Evolutionary conservation across 2,329 filamentous ascomycete genomes (phyloP).

Genomic region (Phialocephala sp.): DNA sequence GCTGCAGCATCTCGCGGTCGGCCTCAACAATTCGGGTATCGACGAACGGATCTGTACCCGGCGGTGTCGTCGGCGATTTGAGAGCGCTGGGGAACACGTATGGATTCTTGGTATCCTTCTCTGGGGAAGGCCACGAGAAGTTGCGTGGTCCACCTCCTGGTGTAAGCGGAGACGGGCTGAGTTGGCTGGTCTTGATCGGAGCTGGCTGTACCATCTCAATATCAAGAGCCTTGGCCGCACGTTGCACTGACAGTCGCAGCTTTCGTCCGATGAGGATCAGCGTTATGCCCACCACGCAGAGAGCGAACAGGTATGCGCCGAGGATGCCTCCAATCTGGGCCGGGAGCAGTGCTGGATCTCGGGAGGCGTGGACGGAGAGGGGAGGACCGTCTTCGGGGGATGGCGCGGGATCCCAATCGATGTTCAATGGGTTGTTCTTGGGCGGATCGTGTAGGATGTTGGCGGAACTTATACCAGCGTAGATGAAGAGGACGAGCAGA

Average conservation of each 20-base stretch:
- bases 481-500: slow-evolving; percentile 27
- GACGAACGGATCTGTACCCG: slow-evolving; percentile 67
- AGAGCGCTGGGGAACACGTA: slow-evolving; percentile 54
- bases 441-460: slow-evolving; percentile 31
- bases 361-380: slow-evolving; percentile 61
- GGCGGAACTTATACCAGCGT: slow-evolving; percentile 31
- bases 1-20: slow-evolving; percentile 76
- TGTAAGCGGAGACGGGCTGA: slow-evolving; percentile 18
- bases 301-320: slow-evolving; percentile 79
- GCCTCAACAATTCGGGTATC: slow-evolving; percentile 77
- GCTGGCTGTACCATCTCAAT: slow-evolving; percentile 50
- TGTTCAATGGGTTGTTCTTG: slow-evolving; percentile 35
- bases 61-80: slow-evolving; percentile 32
- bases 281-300: slow-evolving; percentile 73
- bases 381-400: slow-evolving; percentile 65
- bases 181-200: slow-evolving; percentile 41
- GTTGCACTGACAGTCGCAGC: slow-evolving; percentile 46
- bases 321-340: slow-evolving; percentile 84
- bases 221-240: slow-evolving; percentile 34
- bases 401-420: slow-evolving; percentile 62
- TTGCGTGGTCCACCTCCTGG: slow-evolving; percentile 41
- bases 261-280: slow-evolving; percentile 66
- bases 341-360: slow-evolving; percentile 71
- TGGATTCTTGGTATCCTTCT: slow-evolving; percentile 45
- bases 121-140: slow-evolving; percentile 59